Base-by-base conservation (phyloP, 352 stramenopile species). In the Blastocystis sp. region DNA sequence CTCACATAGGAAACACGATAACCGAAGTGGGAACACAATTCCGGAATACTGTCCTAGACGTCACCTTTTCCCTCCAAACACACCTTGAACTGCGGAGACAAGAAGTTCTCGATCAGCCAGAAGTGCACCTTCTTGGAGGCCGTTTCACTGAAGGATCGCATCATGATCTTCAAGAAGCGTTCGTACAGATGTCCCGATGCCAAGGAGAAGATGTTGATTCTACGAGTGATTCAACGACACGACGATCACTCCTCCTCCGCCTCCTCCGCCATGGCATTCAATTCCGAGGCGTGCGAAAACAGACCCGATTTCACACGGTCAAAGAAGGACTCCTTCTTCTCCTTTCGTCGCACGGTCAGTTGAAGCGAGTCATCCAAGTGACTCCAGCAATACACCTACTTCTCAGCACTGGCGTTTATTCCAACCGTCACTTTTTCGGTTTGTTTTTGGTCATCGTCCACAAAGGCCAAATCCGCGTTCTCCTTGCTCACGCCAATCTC, bases 121-220 rank as follows among this genome's bases (percentile, higher is more conserved):
- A 99, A 99, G 71, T 98, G 99, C n/a, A 99, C 96, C 3, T 95
- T 95, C 70, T 96, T 95, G 43, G 94, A 93, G 19, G 96, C 98
- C 62, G 95, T 93, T 91, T 98, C 98, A 2, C 96, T 95, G 54
- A 99, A 96, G 88, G 94, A 98, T 21, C 98, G 94, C 97, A 99
- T 99, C 97, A 99, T 99, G 89, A 99, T 99, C 90, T 98, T 98
- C 57, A 99, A 89, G 89, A 99, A 97, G 34, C 97, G 92, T 90
- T 99, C 97, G 89, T 99, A 99, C 45, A 99, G 89, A 89, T 98
- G 96, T 28, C 97, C 95, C 24, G 93, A 95, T 21, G 97, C 97
- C 45, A 99, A 90, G 1, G 95, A 98, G 89, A 99, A 99, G 0
- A 99, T 95, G 89, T 99, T 95, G 74, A 99, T 97, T 71, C 76